Evolutionary conservation across 805 yeast genomes (phyloP).

Genomic region (Kodamaea hsintzibuensis): DNA sequence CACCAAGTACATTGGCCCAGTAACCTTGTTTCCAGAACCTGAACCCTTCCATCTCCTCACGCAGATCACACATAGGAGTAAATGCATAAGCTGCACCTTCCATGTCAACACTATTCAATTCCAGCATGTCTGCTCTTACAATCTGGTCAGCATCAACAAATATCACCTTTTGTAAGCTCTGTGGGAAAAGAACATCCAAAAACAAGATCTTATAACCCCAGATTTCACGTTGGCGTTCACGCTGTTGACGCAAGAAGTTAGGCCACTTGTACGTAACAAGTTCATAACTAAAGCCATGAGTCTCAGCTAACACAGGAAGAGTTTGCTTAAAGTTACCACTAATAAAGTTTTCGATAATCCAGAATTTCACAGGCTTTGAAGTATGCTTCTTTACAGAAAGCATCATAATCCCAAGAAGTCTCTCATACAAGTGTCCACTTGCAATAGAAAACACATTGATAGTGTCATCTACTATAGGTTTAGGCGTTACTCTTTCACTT

Average conservation of each 20-base stretch:
- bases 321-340: slow-evolving; percentile 66
- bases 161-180: slow-evolving; percentile 67
- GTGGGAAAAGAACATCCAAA: slow-evolving; percentile 85
- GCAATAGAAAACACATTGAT: slow-evolving; percentile 82
- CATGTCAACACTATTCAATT: slow-evolving; percentile 65
- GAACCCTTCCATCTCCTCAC: slow-evolving; percentile 78
- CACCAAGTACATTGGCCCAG: slow-evolving; percentile 69
- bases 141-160: slow-evolving; percentile 88
- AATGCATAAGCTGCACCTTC: slow-evolving; percentile 85
- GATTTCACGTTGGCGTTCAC: slow-evolving; percentile 73
- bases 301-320: slow-evolving; percentile 57
- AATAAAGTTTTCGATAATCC: slow-evolving; percentile 83
- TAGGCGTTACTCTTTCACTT: slow-evolving; percentile 20
- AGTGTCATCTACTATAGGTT: slow-evolving; percentile 13
- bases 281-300: slow-evolving; percentile 69
- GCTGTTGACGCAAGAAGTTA: slow-evolving; percentile 76
- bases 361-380: slow-evolving; percentile 65
- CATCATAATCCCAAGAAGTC: slow-evolving; percentile 76
- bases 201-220: slow-evolving; percentile 91
- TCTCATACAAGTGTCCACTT: slow-evolving; percentile 77
- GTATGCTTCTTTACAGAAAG: slow-evolving; percentile 68
- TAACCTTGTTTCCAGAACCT: slow-evolving; percentile 94
- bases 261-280: slow-evolving; percentile 93
- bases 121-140: slow-evolving; percentile 71
- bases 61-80: slow-evolving; percentile 83